phyloP scores from a whole-genome alignment of 306 rosid species.

The Calophaca sinica region DNA sequence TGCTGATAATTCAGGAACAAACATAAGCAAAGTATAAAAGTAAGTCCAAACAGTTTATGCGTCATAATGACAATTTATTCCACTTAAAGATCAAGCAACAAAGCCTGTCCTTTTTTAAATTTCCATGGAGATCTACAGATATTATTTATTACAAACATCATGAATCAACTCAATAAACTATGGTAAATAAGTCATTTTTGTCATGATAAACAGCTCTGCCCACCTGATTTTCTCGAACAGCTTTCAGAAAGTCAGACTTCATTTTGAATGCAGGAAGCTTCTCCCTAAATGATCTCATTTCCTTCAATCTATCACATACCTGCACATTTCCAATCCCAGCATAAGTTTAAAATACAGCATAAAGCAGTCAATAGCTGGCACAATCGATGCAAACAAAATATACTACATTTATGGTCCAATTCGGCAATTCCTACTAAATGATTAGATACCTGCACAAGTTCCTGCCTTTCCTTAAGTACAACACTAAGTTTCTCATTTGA shows the following conservation, averaged over 20 bases:
- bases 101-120: constrained; percentile 14
- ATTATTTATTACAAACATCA: constrained; percentile 20
- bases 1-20: too few relatives aligned
- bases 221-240: constrained; percentile 89
- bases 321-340: constrained; percentile 45
- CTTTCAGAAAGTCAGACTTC: constrained; percentile 82
- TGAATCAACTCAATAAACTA: constrained; percentile 18
- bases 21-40: constrained; percentile 16
- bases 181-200: background rate
- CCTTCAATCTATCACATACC: constrained; percentile 67
- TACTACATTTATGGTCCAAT: constrained; percentile 22
- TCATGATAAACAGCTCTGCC: constrained; percentile 25
- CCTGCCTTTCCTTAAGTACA: constrained; percentile 80
- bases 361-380: constrained; percentile 35
- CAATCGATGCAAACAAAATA: constrained; percentile 14
- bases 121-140: constrained; percentile 34
- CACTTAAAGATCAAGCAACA: constrained; percentile 24
- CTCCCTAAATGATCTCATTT: constrained; percentile 79
- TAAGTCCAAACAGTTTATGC: constrained; percentile 36
- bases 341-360: constrained; percentile 35
- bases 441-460: constrained; percentile 63
- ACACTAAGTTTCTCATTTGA: constrained; percentile 66
- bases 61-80: constrained; percentile 32
- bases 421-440: constrained; percentile 18
- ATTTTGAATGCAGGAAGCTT: constrained; percentile 85